Conservation (phyloP, 352 stramenopile genomes). For the Ophiocytium majus region DNA sequence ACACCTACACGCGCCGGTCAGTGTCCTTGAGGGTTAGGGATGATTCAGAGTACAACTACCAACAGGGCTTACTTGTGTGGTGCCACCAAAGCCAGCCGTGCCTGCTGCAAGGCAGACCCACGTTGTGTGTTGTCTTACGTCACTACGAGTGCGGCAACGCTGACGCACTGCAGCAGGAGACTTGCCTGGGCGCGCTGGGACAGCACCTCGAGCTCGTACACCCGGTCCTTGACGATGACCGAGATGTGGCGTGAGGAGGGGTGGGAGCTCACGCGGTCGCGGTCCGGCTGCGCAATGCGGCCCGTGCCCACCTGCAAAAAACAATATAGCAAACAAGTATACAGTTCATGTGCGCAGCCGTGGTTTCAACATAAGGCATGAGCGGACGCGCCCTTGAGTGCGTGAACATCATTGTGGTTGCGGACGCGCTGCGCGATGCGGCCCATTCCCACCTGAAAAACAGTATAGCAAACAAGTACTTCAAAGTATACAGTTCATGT, state of each 20-base stretch:
- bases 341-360: neutral
- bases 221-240: slow-evolving; percentile 76
- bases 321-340: neutral
- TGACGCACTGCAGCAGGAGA: neutral
- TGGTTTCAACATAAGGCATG: no score
- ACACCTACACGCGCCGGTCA: no score
- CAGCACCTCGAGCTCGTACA: slow-evolving; percentile 67
- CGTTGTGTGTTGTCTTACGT: no score
- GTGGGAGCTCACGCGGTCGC: slow-evolving; percentile 72
- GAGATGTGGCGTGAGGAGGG: slow-evolving; percentile 77
- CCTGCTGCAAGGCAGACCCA: no score
- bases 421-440: neutral
- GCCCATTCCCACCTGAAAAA: neutral
- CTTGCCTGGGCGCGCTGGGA: neutral
- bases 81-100: no score
- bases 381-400: no score
- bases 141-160: neutral
- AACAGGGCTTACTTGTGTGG: no score
- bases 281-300: slow-evolving; percentile 68
- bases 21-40: no score
- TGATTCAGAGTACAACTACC: no score
- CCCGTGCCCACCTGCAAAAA: slow-evolving; percentile 74
- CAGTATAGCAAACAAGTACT: neutral
- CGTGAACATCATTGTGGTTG: neutral
- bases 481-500: neutral